phyloP scores from a whole-genome alignment of 371 early-diverging fungal genomes.

The Thermomucor indicae-seudaticae region DNA sequence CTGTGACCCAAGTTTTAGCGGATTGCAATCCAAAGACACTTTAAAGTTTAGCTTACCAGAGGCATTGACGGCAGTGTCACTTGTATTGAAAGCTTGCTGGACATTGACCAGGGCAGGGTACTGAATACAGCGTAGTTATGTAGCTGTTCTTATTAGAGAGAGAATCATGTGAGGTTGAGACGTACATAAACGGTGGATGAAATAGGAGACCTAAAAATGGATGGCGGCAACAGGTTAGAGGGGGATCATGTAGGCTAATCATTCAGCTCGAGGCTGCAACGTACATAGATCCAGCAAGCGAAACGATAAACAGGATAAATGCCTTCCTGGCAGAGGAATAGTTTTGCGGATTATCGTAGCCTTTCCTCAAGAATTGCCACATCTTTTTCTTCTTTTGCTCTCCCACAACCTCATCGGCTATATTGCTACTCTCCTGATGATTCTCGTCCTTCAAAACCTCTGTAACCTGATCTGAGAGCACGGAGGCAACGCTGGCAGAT shows the following conservation, averaged over 20 bases:
- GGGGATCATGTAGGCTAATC: too few relatives aligned
- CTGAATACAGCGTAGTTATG: conserved; percentile 10
- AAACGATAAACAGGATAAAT: conserved; percentile 10
- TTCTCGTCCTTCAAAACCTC: too few relatives aligned
- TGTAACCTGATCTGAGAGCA: too few relatives aligned
- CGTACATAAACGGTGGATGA: conserved; percentile 23
- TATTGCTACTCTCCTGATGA: too few relatives aligned
- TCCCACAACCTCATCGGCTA: too few relatives aligned
- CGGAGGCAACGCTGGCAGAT: too few relatives aligned
- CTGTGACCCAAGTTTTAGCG: background rate
- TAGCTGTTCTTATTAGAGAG: background rate
- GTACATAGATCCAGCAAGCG: conserved; percentile 14
- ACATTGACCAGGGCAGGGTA: conserved; percentile 20
- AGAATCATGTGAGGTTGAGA: background rate
- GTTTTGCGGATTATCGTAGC: conserved; percentile 10
- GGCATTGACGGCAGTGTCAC: conserved; percentile 24
- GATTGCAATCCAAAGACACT: background rate
- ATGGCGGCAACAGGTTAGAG: too few relatives aligned
- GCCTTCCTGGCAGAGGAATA: conserved; percentile 10
- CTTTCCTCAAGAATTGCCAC: background rate
- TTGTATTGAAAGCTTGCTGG: conserved; percentile 18
- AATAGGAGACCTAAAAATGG: conserved; percentile 9
- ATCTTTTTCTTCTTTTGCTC: too few relatives aligned
- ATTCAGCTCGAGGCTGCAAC: conserved; percentile 3
- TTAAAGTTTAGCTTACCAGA: conserved; percentile 8